These are phyloP conservation scores for Plasmodium knowlesi DNA, from an alignment of 169 alveolate species.

Conservation along the genomic window DNA sequence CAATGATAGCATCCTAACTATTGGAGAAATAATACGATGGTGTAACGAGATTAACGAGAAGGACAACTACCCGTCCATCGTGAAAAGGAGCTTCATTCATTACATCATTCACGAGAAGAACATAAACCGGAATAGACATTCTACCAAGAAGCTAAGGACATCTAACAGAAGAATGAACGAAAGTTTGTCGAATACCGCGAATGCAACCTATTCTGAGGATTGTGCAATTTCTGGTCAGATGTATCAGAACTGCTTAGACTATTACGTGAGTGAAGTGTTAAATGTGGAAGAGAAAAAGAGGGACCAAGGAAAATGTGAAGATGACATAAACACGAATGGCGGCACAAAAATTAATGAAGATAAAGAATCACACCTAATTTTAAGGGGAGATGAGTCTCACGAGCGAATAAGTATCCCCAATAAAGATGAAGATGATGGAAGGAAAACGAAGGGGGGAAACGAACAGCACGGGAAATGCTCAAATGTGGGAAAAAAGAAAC, in stretches of 20 bases:
- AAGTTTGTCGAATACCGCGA: background rate
- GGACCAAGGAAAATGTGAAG: background rate
- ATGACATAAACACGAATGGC: background rate
- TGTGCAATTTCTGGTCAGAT: background rate
- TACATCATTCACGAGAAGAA: constrained; percentile 28
- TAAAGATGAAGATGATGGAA: background rate
- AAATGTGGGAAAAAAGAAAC: constrained; percentile 17
- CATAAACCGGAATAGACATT: background rate
- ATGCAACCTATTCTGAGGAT: background rate
- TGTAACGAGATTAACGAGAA: constrained; percentile 56
- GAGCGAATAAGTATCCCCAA: background rate
- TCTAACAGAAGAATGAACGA: background rate
- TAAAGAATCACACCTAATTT: background rate
- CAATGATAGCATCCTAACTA: constrained; percentile 31
- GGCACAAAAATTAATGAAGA: background rate
- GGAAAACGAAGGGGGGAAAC: background rate
- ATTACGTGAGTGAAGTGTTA: constrained; percentile 12
- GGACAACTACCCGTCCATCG: constrained; percentile 21
- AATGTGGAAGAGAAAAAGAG: constrained; percentile 4
- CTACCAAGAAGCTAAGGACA: background rate
- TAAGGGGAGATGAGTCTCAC: background rate
- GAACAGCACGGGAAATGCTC: background rate
- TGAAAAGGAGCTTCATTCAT: constrained; percentile 29
- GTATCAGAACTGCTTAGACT: background rate
- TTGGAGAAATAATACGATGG: constrained; percentile 50